Percentiles rank a stretch among this genome's conserved stretches.
These are phyloP conservation scores for Dorcoceras hygrometricum DNA, from an alignment of 257 asterid species.

Conservation along the genomic window DNA sequence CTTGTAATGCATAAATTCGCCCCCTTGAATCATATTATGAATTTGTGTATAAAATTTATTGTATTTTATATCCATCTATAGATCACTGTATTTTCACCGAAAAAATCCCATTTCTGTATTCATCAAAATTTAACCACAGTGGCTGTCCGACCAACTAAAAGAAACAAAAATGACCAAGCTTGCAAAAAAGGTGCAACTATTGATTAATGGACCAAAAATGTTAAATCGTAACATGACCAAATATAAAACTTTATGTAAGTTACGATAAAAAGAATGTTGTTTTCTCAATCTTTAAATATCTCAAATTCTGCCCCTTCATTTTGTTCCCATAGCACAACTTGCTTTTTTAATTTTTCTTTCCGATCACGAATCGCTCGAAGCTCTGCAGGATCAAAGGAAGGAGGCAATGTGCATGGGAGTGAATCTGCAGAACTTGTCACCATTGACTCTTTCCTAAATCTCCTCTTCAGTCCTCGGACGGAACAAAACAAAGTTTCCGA, in stretches of 20 bases:
- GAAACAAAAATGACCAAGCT: too few species aligned
- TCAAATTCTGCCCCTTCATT: constrained; percentile 10
- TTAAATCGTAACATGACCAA: too few species aligned
- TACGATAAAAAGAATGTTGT: too few species aligned
- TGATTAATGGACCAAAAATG: too few species aligned
- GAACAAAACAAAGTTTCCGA: constrained; percentile 60
- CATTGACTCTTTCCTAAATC: constrained; percentile 50
- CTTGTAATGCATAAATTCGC: too few species aligned
- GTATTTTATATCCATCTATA: too few species aligned
- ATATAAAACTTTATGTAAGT: too few species aligned
- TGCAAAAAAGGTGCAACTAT: too few species aligned
- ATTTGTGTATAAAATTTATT: too few species aligned
- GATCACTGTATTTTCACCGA: neutral
- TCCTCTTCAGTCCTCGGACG: constrained; percentile 54
- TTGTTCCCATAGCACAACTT: constrained; percentile 41
- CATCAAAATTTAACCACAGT: neutral
- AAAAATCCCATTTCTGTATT: neutral
- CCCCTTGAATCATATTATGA: too few species aligned
- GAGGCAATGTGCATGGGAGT: constrained; percentile 54
- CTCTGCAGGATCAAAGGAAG: constrained; percentile 30
- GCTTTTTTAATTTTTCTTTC: constrained; percentile 41
- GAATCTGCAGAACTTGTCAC: constrained; percentile 17
- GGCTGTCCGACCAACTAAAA: neutral
- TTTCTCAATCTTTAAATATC: neutral
- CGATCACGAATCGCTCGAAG: constrained; percentile 35